Base-by-base conservation (phyloP, 2,329 filamentous ascomycete species). In the Colletotrichum noveboracense region DNA sequence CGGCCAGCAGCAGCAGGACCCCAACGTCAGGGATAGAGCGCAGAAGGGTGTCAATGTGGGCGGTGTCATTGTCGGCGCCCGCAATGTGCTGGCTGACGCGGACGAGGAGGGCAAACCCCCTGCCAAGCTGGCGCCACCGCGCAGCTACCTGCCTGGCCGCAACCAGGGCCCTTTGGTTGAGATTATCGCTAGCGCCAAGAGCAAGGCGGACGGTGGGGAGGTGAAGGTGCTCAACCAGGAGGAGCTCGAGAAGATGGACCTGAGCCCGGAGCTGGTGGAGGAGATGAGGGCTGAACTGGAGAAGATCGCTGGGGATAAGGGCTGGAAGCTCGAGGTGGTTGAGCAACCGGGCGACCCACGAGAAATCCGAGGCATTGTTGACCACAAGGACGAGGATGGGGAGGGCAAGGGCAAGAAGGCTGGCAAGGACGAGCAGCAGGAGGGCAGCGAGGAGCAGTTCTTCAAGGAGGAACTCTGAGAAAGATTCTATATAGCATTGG, bases 301-400 rank as follows among this genome's bases (percentile, higher is more conserved):
- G 81, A 90, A 92, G 79, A 81, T 94, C 55, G 94, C 95, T 0
- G 91, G 92, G 4, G 92, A 93, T 9, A 91, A 92, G 78, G 92
- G 92, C 18, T 98, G 96, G 95, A 94, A 93, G 80, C 86, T 98
- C 75, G 94, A 97, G 83, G 88, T 97, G 16, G 91, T 97, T 2
- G 94, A 97, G 80, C 88, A 91, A 13, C 90, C 93, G 2, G 89
- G 90, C 26, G 88, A 90, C 26, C 86, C 91, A 21, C 81, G 85
- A 76, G 93, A 95, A 81, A 91, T 96, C 55, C 87, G 93, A 60
- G 94, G 93, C 1, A 91, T 94, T 56, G 89, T 96, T 18, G 92
- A 93, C 32, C 89, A 90, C 2, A 18, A 64, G 14, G 87, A 24
- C 32, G 61, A 88, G 12, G 83, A 86, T 10, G 82, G 81, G 18